phyloP scores from a whole-genome alignment of 2,329 filamentous ascomycete species.

The Aspergillus luchuensis region DNA sequence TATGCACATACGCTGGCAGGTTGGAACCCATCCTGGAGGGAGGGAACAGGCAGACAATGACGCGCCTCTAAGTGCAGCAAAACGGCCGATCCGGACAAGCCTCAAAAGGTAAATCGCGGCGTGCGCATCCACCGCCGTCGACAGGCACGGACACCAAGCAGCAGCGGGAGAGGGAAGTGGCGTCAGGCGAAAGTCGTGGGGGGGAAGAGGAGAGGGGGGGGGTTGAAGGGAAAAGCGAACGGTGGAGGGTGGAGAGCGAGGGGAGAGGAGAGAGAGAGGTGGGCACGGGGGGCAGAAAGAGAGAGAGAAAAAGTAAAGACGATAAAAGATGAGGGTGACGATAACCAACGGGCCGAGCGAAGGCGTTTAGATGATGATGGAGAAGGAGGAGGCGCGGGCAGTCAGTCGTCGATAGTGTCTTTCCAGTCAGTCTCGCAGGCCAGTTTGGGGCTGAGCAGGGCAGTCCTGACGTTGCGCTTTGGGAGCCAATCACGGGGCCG shows the following conservation, averaged over 20 bases:
- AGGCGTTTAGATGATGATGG: slow-evolving; percentile 12
- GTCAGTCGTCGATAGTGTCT: slow-evolving; percentile 20
- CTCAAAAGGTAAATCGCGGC: slow-evolving; percentile 30
- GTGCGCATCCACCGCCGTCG: slow-evolving; percentile 38
- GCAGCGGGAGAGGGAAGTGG: slow-evolving; percentile 10
- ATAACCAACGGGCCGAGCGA: slow-evolving; percentile 18
- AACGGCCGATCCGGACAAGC: slow-evolving; percentile 41
- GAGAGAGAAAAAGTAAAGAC: slow-evolving; percentile 8
- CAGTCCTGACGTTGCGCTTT: slow-evolving; percentile 22
- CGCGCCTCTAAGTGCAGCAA: slow-evolving; percentile 30
- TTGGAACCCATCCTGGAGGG: slow-evolving; percentile 58
- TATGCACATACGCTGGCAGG: slow-evolving; percentile 61
- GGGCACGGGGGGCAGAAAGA: neutral
- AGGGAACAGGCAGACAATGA: slow-evolving; percentile 28
- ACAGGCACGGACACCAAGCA: slow-evolving; percentile 19
- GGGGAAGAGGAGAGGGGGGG: neutral
- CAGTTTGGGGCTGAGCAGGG: slow-evolving; percentile 13
- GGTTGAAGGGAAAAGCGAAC: neutral
- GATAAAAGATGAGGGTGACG: slow-evolving; percentile 16
- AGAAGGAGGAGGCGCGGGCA: slow-evolving; percentile 15
- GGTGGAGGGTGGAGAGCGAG: slow-evolving; percentile 11
- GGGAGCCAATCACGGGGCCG: slow-evolving; percentile 20
- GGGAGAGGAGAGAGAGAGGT: slow-evolving; percentile 9
- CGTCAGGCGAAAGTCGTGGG: slow-evolving; percentile 4
- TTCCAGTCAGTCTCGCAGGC: neutral